Evolutionary conservation across 1,284 basidiomycete species (phyloP).

Genomic region (Microbotryum intermedium): DNA sequence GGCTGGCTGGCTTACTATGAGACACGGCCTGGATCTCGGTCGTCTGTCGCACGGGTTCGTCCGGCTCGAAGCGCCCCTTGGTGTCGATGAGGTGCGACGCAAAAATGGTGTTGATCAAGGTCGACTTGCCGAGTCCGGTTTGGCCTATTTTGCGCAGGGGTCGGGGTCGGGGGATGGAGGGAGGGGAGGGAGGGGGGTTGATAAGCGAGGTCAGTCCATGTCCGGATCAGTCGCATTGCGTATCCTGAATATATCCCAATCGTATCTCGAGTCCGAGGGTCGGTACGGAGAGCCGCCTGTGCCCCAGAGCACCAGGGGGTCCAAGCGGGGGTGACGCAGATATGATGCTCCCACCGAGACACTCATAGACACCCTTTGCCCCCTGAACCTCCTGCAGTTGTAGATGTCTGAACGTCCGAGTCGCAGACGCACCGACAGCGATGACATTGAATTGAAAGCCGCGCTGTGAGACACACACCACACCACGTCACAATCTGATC

Average conservation of each 20-base stretch:
- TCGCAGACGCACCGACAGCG: conserved; percentile 80
- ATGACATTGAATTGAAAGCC: conserved; percentile 99
- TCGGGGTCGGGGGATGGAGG: neutral
- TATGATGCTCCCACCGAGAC: no score
- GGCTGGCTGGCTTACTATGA: conserved; percentile 61
- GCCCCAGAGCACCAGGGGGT: neutral
- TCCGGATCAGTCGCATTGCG: no score
- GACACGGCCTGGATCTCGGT: conserved; percentile 94
- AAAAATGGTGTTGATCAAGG: conserved; percentile 97
- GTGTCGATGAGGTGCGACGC: conserved; percentile 95
- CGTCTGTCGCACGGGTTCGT: conserved; percentile 82
- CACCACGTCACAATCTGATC: no score
- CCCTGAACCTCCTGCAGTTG: neutral
- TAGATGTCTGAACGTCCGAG: conserved; percentile 4
- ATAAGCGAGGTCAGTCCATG: no score
- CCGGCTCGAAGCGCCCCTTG: conserved; percentile 81
- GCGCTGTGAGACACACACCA: conserved; percentile 47
- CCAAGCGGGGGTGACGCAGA: neutral
- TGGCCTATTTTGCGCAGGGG: conserved; percentile 66
- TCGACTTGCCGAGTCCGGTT: conserved; percentile 96
- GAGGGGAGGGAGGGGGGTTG: no score
- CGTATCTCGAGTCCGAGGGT: no score
- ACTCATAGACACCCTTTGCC: no score
- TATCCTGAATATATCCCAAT: no score
- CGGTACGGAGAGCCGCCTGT: no score